Percentiles rank a stretch among this genome's conserved stretches.
Conservation (phyloP, 306 rosid genomes). For the Cucurbita maxima region DNA sequence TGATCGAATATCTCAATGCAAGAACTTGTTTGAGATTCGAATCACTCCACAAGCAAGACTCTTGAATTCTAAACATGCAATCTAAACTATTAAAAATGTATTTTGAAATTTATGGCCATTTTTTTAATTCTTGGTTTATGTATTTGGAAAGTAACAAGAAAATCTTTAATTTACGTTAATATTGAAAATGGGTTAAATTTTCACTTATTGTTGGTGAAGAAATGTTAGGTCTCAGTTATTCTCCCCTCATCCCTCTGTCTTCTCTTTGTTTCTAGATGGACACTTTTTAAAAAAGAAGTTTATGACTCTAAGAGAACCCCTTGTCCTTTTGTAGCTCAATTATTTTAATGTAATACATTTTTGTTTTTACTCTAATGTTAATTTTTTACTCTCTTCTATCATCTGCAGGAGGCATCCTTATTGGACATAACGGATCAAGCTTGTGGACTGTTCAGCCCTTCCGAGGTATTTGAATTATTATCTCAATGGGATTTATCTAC, state of each 20-base stretch:
- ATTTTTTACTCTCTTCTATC: neutral
- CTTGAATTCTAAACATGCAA: no score
- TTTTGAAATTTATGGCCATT: neutral
- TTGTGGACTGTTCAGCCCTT: slow-evolving; percentile 59
- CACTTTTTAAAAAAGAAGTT: neutral
- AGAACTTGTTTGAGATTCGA: no score
- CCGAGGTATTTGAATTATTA: slow-evolving; percentile 37
- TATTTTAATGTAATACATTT: neutral
- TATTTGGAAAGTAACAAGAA: neutral
- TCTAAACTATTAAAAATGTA: no score
- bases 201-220: neutral
- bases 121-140: neutral
- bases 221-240: neutral
- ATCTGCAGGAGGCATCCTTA: slow-evolving; percentile 81
- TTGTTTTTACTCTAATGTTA: neutral
- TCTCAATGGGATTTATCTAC: slow-evolving; percentile 1
- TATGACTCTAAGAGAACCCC: neutral
- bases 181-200: neutral
- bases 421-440: slow-evolving; percentile 70
- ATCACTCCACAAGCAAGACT: no score
- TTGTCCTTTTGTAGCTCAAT: neutral
- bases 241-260: no score
- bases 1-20: no score
- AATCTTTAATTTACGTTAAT: neutral
- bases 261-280: no score